Evolutionary conservation across 2,329 filamentous ascomycete genomes (phyloP), one percentile per base, ranked within the genome.

Genomic region (Rutstroemia sp.): DNA sequence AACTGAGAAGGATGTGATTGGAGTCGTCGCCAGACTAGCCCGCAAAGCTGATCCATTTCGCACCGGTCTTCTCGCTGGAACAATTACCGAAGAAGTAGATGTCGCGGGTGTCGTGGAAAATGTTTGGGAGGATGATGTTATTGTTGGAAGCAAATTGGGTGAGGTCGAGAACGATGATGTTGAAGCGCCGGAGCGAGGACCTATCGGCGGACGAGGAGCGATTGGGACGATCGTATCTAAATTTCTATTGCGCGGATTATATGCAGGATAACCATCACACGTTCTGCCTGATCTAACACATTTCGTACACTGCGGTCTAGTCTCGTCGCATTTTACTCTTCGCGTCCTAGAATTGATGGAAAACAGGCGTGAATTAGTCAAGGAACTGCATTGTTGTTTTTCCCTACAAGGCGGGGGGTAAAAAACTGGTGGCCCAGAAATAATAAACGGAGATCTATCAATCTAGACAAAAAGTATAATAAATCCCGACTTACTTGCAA

Each of bases 241-340:
- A 1, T 59, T 34, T 36, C 40, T 19, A 19, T 56, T 59, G 23
- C 62, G 62, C 48, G 54, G 54, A 52, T 59, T 67, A 45, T 62
- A 61, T n/a, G 64, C 64, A 14, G 66, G 82, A 63, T 86, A 87
- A 60, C 84, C 83, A 30, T 76, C 73, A 69, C 84, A 88, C 16
- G 64, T 64, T 64, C 79, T 82, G 59, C 78, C 81, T 48, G 81
- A 81, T 49, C 77, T 76, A 36, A 80, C 72, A 64, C 83, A 87
- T 66, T 83, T 80, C 14, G 74, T 74, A 67, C 83, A 86, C 27
- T 75, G 72, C 7, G 83, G 83, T 54, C 83, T 79, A 60, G 70
- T 73, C 69, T 87, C 83, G 67, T 86, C 83, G 67, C 83, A 87
- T 68, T 87, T 87, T 60, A 87, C 84, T 60, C 80, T 76, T 61